Conservation (phyloP, 345 rosid genomes). For the Cochlearia excelsa region DNA sequence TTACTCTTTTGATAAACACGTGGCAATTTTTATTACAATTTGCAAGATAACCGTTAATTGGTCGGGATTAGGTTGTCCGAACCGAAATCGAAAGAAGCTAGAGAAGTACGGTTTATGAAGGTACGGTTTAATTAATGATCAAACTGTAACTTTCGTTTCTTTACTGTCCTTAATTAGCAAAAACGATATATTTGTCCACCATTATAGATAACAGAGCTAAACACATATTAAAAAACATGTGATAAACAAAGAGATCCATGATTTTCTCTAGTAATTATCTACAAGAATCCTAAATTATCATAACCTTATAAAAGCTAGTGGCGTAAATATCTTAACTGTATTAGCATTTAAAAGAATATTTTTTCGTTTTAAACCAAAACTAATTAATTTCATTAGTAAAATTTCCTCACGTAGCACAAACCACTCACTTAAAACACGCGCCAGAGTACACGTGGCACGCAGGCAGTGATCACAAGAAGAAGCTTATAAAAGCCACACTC, state of each 20-base stretch:
- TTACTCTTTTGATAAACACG: slow-evolving; percentile 4
- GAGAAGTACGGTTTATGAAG: no score
- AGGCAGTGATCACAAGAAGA: neutral
- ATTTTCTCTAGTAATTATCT: slow-evolving; percentile 23
- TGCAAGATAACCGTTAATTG: no score
- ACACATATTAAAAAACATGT: neutral
- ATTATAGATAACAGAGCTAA: no score
- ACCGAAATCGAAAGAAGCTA: no score
- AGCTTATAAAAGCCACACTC: slow-evolving; percentile 27
- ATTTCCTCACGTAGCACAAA: slow-evolving; percentile 5
- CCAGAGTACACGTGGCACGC: slow-evolving; percentile 20
- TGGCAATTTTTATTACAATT: no score
- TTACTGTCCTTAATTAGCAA: no score
- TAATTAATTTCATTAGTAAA: slow-evolving; percentile 1
- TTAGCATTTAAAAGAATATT: neutral
- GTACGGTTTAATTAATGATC: no score
- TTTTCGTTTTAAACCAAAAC: neutral
- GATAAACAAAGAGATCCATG: slow-evolving; percentile 22
- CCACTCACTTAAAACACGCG: slow-evolving; percentile 11
- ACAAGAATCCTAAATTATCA: slow-evolving; percentile 3
- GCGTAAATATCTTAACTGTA: slow-evolving; percentile 25
- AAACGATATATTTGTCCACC: no score
- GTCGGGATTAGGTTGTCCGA: no score
- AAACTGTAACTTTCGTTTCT: no score
- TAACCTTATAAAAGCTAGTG: slow-evolving; percentile 14